phyloP scores from a whole-genome alignment of 208 protist species.

The Vickermania ingenoplastis region DNA sequence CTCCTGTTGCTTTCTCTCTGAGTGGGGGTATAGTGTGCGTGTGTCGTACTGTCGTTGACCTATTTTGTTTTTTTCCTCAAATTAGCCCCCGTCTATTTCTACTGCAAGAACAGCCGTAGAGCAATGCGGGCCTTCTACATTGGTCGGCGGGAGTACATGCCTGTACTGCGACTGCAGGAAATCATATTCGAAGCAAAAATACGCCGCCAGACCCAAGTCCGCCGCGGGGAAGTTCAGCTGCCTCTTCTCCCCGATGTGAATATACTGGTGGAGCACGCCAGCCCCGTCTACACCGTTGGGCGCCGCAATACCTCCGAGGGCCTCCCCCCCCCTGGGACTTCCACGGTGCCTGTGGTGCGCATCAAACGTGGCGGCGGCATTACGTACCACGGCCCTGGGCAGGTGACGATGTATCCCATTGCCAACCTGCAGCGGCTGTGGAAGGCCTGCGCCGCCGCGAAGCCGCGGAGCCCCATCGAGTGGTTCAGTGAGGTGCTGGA shows the following conservation, averaged over 20 bases:
- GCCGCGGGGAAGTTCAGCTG: slow-evolving; percentile 20
- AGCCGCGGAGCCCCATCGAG: slow-evolving; percentile 66
- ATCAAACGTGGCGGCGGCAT: slow-evolving; percentile 74
- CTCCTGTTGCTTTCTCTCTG: no score
- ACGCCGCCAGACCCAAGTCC: slow-evolving; percentile 25
- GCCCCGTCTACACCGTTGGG: slow-evolving; percentile 81
- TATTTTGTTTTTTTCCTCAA: no score
- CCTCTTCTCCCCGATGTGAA: slow-evolving; percentile 36
- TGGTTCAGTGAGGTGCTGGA: slow-evolving; percentile 79
- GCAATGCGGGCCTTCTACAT: slow-evolving; percentile 62
- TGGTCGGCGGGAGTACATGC: slow-evolving; percentile 37
- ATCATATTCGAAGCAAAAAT: slow-evolving; percentile 59
- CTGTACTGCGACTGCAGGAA: slow-evolving; percentile 63
- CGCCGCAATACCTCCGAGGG: slow-evolving; percentile 60
- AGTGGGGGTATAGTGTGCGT: no score
- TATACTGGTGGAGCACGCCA: slow-evolving; percentile 67
- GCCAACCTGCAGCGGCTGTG: slow-evolving; percentile 66
- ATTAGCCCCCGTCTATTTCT: no score
- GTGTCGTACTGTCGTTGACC: no score
- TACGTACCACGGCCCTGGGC: slow-evolving; percentile 82
- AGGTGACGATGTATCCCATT: slow-evolving; percentile 84
- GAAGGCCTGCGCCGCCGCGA: slow-evolving; percentile 38
- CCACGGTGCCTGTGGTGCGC: slow-evolving; percentile 45
- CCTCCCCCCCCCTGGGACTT: slow-evolving; percentile 17
- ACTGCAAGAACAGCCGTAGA: no score